Base-by-base conservation (phyloP, 75 land plant genomes). In the Azolla pinnata region DNA sequence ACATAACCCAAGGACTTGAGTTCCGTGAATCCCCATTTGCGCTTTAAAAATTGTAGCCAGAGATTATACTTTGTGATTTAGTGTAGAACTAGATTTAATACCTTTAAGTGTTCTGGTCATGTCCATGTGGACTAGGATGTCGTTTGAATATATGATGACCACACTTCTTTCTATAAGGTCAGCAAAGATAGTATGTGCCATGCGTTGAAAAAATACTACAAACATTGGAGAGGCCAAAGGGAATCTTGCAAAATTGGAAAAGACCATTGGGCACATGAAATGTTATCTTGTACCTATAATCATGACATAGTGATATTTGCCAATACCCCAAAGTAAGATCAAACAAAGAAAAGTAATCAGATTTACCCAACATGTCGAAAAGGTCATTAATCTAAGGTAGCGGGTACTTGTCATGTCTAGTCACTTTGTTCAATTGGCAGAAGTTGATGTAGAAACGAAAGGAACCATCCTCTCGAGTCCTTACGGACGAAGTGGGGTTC, bases 301-400 rank as follows among this genome's bases (percentile, higher is more conserved):
- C 14, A 0, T 19, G 21, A 4, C 34, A 17, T 25, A 67, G 26
- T 1, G 31, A 5, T 2, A 76, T 56, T 51, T 70, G 73, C 18
- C 62, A 64, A 32, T 71, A 71, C 14, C 74, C 62, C 4, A 62
- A 57, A 0, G 14, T 21, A 1, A 71, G 44, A 51, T 71, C 62
- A 1, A 71, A 35, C n/a, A 50, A 65, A 12, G 69, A 31, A 26
- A 73, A 73, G 19, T 23, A 46, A 0, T 0, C 8, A 0, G 60
- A 33, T n/a, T 47, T 27, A 40, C 18, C 34, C 3, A 67, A 34
- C 14, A 45, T 40, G 47, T 66, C 69, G 1, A 67, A 57, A 9
- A 65, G 34, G 27, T 71, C 68, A 20, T 60, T 60, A 54, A 62
- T 67, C 4, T n/a, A 20, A 0, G 68, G 68, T 21, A 71, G 32